Evolutionary conservation across 768 basidiomycete genomes (phyloP), one percentile per base, ranked within the genome.

Genomic region (Boletus pseudopeckii): DNA sequence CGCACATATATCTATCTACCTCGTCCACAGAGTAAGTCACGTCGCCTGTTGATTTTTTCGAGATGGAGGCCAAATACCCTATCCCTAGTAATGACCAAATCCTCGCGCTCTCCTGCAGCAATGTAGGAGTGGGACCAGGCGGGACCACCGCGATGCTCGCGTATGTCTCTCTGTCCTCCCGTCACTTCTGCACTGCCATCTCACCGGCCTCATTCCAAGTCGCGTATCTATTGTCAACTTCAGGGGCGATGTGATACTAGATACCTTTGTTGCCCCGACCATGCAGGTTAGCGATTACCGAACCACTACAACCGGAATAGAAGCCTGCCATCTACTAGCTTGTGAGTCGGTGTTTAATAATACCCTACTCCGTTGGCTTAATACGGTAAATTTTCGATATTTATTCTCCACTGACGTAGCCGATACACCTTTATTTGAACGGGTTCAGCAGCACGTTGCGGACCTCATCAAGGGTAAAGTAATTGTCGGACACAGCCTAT

Each of bases 81-180:
- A 44, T 62, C 63, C 69, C 69, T 53, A 63, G 62, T 52, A 71
- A 59, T 45, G 69, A 83, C 71, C 77, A 78, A 51, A 75, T 83
- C 57, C 67, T 86, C 40, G 78, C 83, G 7, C 67, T 90, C 40
- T 80, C 86, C 15, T 88, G 83, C 58, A 74, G 76, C 47, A 83
- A 82, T 57, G 85, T 90, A n/a, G 90, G 90, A 13, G 85, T 88
- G 36, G 88, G 88, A 28, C 84, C 86, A 17, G 88, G 89, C 4
- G 90, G 90, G 7, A 85, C 85, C 15, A 92, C 90, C 2, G 80
- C 84, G 37, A 87, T 92, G 84, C 75, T 92, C 34, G 90, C 88
- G 90, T 90, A 73, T 57, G 85, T 77, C 40, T 48, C 49, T 32
- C 50, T 24, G 36, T 47, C 39, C 26, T 56, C 50, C 50, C 36